Evolutionary conservation across 176 grass and related monocot species (phyloP), one percentile per base, ranked within the genome.

Genomic region (Otatea glauca): DNA sequence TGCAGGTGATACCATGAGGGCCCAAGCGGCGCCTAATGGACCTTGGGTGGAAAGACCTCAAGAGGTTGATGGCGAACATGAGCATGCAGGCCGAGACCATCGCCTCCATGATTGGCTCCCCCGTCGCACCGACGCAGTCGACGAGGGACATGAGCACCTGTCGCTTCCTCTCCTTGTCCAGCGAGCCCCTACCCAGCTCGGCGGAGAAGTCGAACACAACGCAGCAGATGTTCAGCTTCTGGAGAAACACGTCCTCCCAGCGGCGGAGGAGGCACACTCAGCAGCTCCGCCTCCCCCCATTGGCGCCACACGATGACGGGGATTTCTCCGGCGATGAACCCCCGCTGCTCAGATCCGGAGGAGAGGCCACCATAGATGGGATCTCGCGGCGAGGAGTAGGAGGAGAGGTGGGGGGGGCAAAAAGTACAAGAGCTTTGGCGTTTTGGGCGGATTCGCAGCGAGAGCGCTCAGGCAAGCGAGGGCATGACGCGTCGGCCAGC

Each of bases 1-100:
- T 98, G 96, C 58, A n/a, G n/a, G 72, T 98, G 96, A 75, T 86
- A 98, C 96, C 96, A 98, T 16, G 96, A 90, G 1, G 96, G 96
- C 86, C 21, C 59, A 68, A 1, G 53, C 61, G 8, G 47, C 59
- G 65, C 66, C 77, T 3, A 87, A 81, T 91, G 89, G 67, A 82
- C 72, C 83, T 90, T 95, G 49, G 96, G 92, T 10, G 96, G 93
- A 48, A 98, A 98, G 60, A 95, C 29, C 29, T 29, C 0, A 29
- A 29, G 29, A 29, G 29, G 29, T 29, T 29, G 29, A 29, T 1
- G 80, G 96, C 83, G 78, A 98, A 98, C 91, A 95, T 93, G 47
- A 89, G 86, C 76, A 89, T 92, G 62, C 83, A 89, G 23, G 83
- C 91, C 67, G 93, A 89, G 21, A 98, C 77, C 89, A 95, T 93